Percentiles rank a stretch among this genome's conserved stretches.
Evolutionary conservation across 768 basidiomycete species (phyloP).

Genomic region (Baorangia bicolor): DNA sequence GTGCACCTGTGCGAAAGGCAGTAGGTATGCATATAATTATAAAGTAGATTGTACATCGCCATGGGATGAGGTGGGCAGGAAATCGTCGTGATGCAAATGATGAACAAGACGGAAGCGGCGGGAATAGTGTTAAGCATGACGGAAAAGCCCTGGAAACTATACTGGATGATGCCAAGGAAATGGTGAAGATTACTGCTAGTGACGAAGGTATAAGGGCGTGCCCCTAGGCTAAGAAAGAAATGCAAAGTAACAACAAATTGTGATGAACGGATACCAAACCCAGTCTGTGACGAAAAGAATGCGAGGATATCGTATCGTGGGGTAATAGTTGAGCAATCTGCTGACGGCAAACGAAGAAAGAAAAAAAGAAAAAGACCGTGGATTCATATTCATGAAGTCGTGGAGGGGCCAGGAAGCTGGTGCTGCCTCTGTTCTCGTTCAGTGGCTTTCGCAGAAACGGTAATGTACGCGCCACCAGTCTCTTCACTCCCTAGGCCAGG

Average conservation of each 20-base stretch:
- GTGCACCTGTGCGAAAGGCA: conserved; percentile 31
- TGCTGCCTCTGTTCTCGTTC: conserved; percentile 51
- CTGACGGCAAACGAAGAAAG: conserved; percentile 11
- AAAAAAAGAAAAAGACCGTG: conserved; percentile 7
- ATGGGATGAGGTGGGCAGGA: conserved; percentile 22
- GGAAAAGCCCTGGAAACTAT: conserved; percentile 21
- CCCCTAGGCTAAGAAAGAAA: conserved; percentile 17
- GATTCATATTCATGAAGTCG: conserved; percentile 27
- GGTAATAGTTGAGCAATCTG: conserved; percentile 25
- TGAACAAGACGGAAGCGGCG: conserved; percentile 18
- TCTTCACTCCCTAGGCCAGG: conserved; percentile 72
- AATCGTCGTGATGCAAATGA: conserved; percentile 30
- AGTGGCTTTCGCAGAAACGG: conserved; percentile 76
- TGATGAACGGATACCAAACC: conserved; percentile 25
- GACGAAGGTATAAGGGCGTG: conserved; percentile 29
- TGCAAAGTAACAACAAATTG: conserved; percentile 23
- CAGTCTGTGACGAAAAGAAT: conserved; percentile 21
- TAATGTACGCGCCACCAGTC: conserved; percentile 82
- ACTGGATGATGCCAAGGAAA: conserved; percentile 30
- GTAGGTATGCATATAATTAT: conserved; percentile 35
- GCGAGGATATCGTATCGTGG: conserved; percentile 30
- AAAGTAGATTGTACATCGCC: conserved; percentile 37
- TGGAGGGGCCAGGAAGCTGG: conserved; percentile 27
- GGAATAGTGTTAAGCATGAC: conserved; percentile 30
- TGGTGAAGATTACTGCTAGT: conserved; percentile 31